Evolutionary conservation across 2,329 filamentous ascomycete species (phyloP), one percentile per base, ranked within the genome.

Genomic region (Pseudogymnoascus sp.): DNA sequence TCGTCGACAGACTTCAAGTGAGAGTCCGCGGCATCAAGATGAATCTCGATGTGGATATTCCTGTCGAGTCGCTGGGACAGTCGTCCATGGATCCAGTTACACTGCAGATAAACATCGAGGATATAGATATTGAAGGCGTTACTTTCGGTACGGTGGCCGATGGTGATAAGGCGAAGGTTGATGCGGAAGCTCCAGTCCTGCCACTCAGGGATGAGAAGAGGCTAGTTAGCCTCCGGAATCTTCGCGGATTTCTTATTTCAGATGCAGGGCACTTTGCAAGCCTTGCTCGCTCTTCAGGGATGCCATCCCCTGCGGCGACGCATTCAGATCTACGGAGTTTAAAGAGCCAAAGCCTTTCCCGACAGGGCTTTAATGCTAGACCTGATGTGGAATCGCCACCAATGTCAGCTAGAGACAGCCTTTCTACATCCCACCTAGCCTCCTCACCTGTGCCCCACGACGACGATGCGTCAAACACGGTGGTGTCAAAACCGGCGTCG

Each of bases 1-100:
- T 92, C 57, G 76, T 88, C 25, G 88, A 94, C 72, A 82, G 89
- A 50, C 78, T 87, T 61, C 83, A 89, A 69, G 75, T 93, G 25
- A 79, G 77, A 58, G 84, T 93, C 62, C 81, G 80, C 58, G 80
- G 84, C 25, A 81, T 93, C 61, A 81, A 79, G 9, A 80, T 92
- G 64, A 83, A 86, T 67, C 74, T 92, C 16, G 86, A 90, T 66
- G 75, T 86, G 39, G 78, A 84, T 57, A 74, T 85, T 7, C 79
- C 81, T 2, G 70, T 79, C 33, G 79, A 87, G 63, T 33, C 50
- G 16, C 60, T 65, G 33, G 50, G 60, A 39, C 22, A 47, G 16
- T 18, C 62, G 69, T 71, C 74, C 2, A 75, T 79, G 4, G 82
- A 87, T 65, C 70, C 80, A 1, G 79, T 87, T 3, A 86, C 86